A percentile compares a stretch with the other conserved stretches of the same genome.
phyloP scores from a whole-genome alignment of 1,284 basidiomycete genomes.

The Cryptococcus sp. region DNA sequence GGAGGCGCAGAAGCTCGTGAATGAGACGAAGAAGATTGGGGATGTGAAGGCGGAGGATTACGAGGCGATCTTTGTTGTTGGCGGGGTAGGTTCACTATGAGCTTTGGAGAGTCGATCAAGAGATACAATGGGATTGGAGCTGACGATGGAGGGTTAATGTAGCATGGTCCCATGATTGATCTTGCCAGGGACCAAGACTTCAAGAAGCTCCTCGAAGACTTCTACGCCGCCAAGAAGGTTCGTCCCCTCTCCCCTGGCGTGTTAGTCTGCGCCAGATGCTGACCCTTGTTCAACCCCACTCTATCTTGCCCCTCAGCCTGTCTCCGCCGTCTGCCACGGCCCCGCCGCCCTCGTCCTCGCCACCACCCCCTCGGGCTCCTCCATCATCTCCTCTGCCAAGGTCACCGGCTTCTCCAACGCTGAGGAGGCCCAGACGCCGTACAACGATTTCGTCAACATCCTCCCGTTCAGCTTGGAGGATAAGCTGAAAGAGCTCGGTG shows the following conservation, averaged over 20 bases:
- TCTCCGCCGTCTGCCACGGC: conserved; percentile 69
- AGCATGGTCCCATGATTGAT: conserved; percentile 67
- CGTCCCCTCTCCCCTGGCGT: not conserved
- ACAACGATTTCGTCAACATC: conserved; percentile 32
- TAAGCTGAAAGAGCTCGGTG: conserved; percentile 62
- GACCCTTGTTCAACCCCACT: not conserved
- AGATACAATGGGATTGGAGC: not conserved
- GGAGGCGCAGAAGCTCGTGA: conserved; percentile 60
- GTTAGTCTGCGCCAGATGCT: too few relatives aligned
- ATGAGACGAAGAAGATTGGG: conserved; percentile 59
- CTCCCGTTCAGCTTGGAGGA: conserved; percentile 70
- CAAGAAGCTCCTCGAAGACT: conserved; percentile 59
- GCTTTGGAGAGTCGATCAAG: too few relatives aligned
- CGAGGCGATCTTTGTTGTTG: conserved; percentile 72
- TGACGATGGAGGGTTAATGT: conserved; percentile 25
- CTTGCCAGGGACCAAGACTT: conserved; percentile 60
- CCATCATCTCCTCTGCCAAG: conserved; percentile 61
- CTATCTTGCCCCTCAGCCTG: conserved; percentile 47
- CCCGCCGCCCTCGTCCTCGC: conserved; percentile 60
- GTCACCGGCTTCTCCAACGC: conserved; percentile 68
- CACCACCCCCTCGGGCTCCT: conserved; percentile 57
- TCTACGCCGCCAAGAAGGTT: conserved; percentile 60
- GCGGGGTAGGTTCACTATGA: conserved; percentile 53
- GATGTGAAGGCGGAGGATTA: conserved; percentile 63
- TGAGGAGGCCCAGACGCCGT: conserved; percentile 58